Evolutionary conservation across 495 filamentous ascomycete genomes (phyloP).

Genomic region (Aspergillus conjunctus): DNA sequence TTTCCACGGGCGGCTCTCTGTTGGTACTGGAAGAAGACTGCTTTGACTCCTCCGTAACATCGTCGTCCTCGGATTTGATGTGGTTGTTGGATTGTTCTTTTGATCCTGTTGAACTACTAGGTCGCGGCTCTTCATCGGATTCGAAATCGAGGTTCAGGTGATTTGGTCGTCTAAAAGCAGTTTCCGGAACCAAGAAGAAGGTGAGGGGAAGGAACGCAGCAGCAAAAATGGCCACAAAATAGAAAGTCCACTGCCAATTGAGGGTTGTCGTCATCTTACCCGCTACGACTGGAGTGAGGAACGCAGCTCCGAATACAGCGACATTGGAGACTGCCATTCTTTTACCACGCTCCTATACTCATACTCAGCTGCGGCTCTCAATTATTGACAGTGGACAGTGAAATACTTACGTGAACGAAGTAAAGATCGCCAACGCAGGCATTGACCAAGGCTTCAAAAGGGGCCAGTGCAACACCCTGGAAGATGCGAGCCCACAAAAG

Average conservation of each 20-base stretch:
- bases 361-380: conserved; percentile 16
- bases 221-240: conserved; percentile 68
- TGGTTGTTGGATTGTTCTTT: conserved; percentile 18
- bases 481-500: conserved; percentile 75
- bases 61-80: conserved; percentile 21
- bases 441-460: conserved; percentile 77
- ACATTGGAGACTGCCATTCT: conserved; percentile 91
- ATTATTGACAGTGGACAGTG: neutral
- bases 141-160: conserved; percentile 64
- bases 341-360: conserved; percentile 69
- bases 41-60: conserved; percentile 6
- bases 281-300: conserved; percentile 86
- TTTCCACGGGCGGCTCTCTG: neutral
- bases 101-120: conserved; percentile 15
- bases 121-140: conserved; percentile 20
- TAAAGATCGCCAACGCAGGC: conserved; percentile 76
- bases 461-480: conserved; percentile 74
- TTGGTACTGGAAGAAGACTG: conserved; percentile 8
- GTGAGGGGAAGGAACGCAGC: conserved; percentile 64
- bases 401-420: conserved; percentile 69
- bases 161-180: conserved; percentile 68
- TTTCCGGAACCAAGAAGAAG: conserved; percentile 84
- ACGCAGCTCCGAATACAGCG: conserved; percentile 86
- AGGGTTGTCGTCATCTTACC: conserved; percentile 79
- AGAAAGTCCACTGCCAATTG: conserved; percentile 78